A percentile compares a stretch with the other conserved stretches of the same genome.
These are phyloP conservation scores for Lentinula edodes DNA, from an alignment of 768 basidiomycete species.

Conservation along the genomic window DNA sequence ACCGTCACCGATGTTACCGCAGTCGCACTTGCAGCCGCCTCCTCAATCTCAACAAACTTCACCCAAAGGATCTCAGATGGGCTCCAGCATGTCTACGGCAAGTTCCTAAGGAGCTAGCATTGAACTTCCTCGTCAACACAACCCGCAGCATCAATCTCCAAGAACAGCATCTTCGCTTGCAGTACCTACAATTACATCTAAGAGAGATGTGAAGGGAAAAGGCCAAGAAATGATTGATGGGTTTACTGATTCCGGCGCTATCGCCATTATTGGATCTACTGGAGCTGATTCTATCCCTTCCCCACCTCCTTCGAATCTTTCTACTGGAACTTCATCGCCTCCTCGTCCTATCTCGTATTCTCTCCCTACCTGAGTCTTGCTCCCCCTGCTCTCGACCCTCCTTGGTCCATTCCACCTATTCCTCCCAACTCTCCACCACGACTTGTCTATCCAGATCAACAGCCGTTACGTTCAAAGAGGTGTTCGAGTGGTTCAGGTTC, in stretches of 20 bases:
- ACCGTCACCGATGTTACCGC: constrained; percentile 34
- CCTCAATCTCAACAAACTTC: not conserved
- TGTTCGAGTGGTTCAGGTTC: constrained; percentile 2
- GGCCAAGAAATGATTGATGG: not conserved
- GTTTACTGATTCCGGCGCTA: not conserved
- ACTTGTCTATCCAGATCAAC: not conserved
- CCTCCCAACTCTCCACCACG: not conserved
- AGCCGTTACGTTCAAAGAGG: not conserved
- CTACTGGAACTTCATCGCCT: not conserved
- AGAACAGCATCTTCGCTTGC: not conserved
- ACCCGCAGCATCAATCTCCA: not conserved
- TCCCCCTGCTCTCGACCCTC: too few species aligned
- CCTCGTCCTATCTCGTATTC: not conserved
- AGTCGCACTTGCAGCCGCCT: too few species aligned
- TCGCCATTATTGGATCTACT: not conserved
- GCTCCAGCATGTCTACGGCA: not conserved
- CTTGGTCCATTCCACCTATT: too few species aligned
- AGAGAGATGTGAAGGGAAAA: not conserved
- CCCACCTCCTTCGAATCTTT: not conserved
- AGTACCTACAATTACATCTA: not conserved
- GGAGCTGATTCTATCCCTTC: not conserved
- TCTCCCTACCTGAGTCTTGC: too few species aligned
- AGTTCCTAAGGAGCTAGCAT: not conserved
- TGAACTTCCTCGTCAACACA: not conserved
- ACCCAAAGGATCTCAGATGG: not conserved